Base-by-base conservation (phyloP, 495 filamentous ascomycete genomes). In the Physcia stellaris region DNA sequence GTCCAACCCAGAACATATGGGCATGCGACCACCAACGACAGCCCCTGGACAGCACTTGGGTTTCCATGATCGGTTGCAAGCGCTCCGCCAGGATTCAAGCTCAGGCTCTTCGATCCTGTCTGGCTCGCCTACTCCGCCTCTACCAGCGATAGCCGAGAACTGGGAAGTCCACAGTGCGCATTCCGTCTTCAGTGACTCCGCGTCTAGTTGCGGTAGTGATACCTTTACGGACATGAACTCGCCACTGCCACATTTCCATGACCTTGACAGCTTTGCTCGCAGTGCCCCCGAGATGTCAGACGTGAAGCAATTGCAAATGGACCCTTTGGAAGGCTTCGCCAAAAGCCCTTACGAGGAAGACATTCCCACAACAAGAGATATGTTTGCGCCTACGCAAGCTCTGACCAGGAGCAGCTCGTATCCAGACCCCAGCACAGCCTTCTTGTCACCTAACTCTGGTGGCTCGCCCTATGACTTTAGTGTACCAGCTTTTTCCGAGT, bases 401-500 rank as follows among this genome's bases (percentile, higher is more conserved):
- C 22, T 53, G 20, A 47, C 50, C 4, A 36, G 50, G 24, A 53
- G 50, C 33, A 53, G 47, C 34, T 53, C 50, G 6, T 53, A 53
- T 30, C 50, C 50, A 15, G 50, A 53, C 39, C 50, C 50, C 2
- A 49, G 43, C 10, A 53, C 46, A 21, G 50, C 50, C 17, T 53
- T 53, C 32, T 41, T 53, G 2, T 53, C 50, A 11, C 50, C 50
- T 6, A 45, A 43, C 21, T 53, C 50, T 9, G 43, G 42, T 22
- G 50, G 50, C 6, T 53, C 50, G 9, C 50, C 50, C 4, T 53
- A 53, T 5, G 70, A 73, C 28, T 73, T 76, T 40, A 46, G 42
- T 26, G 40, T 67, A 6, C 70, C 73, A 4, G 51, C 54, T 11
- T 76, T 71, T 41, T 59, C 60, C 15, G 72, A 77, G 42, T 74